Base-by-base conservation (phyloP, 768 basidiomycete genomes). In the Rhodotorula paludigena region DNA sequence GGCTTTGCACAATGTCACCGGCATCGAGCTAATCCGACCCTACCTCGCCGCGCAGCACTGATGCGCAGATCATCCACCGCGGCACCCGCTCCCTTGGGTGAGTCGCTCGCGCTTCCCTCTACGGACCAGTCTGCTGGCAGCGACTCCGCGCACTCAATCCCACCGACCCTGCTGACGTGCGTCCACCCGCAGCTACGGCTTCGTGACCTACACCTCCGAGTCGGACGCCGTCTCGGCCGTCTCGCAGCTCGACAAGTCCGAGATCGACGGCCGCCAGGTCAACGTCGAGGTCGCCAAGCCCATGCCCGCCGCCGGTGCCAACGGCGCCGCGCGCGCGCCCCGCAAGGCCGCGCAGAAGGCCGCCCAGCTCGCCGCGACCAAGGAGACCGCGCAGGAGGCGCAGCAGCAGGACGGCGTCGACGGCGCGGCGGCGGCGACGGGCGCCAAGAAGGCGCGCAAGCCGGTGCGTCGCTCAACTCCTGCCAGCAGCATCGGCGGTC, bases 261-360 rank as follows among this genome's bases (percentile, higher is more conserved):
- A 91, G 81, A 88, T 94, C 80, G 88, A 91, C 74, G 89, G 88
- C 73, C 90, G 92, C 80, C 82, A 81, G 79, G 86, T 94, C 77
- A 88, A 92, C 81, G 83, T 93, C 81, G 90, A 94, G 84, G 82
- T 92, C 79, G 92, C 92, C 78, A 93, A 91, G 82, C 91, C 90
- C 69, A 60, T 61, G 58, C 63, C 63, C 35, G 57, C 66, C 25
- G 16, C 36, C 25, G 62, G 58, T 42, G 62, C 52, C 11, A 45
- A 45, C 21, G 33, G 30, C 35, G 52, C 49, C 16, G 61, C 20
- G 25, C 44, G 25, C 51, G 67, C 67, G 5, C 70, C 70, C 25
- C 54, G 61, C 41, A 32, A 33, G 7, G 64, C 65, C 1, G 60
- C 68, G 15, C 49, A 59, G 49, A 66, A 73, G 69, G 72, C 60